Evolutionary conservation across 106 monocot species (phyloP).

Genomic region (Platanthera guangdongensis): DNA sequence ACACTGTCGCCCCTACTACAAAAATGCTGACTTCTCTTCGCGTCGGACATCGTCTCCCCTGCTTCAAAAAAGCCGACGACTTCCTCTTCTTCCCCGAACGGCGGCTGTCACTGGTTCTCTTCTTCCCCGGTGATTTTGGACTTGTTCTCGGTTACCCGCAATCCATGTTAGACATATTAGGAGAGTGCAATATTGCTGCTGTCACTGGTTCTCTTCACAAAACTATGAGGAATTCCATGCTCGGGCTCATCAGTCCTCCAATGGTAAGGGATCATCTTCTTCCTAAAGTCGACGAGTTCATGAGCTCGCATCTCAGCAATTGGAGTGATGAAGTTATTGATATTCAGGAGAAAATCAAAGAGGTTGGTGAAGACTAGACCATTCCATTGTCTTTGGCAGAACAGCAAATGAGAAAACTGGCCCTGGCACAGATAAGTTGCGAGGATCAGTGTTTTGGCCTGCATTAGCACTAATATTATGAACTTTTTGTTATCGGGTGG

Average conservation of each 20-base stretch:
- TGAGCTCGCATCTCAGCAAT: conserved; percentile 49
- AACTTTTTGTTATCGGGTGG: conserved; percentile 48
- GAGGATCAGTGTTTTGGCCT: neutral
- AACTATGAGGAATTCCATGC: conserved; percentile 62
- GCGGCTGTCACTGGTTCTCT: too few species aligned
- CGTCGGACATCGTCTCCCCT: too few species aligned
- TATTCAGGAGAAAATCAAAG: conserved; percentile 79
- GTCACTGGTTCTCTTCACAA: conserved; percentile 82
- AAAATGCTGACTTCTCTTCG: too few species aligned
- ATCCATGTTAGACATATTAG: conserved; percentile 84
- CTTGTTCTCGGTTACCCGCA: conserved; percentile 90
- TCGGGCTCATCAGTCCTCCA: conserved; percentile 52
- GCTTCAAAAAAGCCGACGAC: too few species aligned
- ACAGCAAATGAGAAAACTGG: neutral
- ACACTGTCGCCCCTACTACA: too few species aligned
- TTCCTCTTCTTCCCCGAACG: too few species aligned
- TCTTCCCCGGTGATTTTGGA: too few species aligned
- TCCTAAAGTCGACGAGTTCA: conserved; percentile 76
- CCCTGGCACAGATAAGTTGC: too few species aligned
- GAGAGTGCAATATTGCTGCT: conserved; percentile 75
- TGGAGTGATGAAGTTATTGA: conserved; percentile 52
- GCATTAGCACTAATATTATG: neutral
- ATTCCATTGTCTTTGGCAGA: neutral
- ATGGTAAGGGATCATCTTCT: conserved; percentile 63
- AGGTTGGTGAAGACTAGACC: conserved; percentile 28